Conservation (phyloP, 441 rosid species). For the Breynia disticha region DNA sequence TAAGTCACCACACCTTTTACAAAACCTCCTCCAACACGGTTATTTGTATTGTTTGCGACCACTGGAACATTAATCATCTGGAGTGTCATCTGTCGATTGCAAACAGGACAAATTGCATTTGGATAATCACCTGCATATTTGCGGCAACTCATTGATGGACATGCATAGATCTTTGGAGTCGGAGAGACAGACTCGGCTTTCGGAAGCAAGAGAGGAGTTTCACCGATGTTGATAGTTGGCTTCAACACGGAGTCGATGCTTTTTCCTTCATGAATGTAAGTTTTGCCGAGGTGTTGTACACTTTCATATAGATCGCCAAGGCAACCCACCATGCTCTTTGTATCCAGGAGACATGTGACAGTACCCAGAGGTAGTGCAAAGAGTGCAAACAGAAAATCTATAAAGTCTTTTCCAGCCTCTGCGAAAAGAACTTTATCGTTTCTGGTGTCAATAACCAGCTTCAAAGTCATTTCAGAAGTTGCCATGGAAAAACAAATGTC, state of each 20-base stretch:
- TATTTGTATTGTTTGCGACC: too few relatives aligned
- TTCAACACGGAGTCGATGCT: constrained; percentile 2
- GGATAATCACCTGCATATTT: not conserved
- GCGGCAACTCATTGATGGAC: constrained; percentile 68
- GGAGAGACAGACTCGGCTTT: too few relatives aligned
- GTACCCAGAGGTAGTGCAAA: constrained; percentile 11
- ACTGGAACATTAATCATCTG: not conserved
- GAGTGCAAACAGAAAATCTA: constrained; percentile 13
- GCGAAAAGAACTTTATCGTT: constrained; percentile 9
- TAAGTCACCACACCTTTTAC: constrained; percentile 16
- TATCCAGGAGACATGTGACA: constrained; percentile 4
- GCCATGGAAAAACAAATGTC: not conserved
- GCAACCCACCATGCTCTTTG: constrained; percentile 3
- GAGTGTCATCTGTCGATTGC: not conserved
- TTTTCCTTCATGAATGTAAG: constrained; percentile 2
- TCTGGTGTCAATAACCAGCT: constrained; percentile 14
- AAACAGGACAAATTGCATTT: not conserved
- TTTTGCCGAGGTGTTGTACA: constrained; percentile 8
- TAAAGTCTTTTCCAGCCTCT: constrained; percentile 19
- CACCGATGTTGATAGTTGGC: too few relatives aligned
- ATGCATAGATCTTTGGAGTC: too few relatives aligned
- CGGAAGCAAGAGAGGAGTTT: too few relatives aligned
- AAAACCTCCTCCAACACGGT: constrained; percentile 9
- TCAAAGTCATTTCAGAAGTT: not conserved
- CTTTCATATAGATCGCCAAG: constrained; percentile 10